Base-by-base conservation (phyloP, 257 asterid species). In the Fraxinus americana region DNA sequence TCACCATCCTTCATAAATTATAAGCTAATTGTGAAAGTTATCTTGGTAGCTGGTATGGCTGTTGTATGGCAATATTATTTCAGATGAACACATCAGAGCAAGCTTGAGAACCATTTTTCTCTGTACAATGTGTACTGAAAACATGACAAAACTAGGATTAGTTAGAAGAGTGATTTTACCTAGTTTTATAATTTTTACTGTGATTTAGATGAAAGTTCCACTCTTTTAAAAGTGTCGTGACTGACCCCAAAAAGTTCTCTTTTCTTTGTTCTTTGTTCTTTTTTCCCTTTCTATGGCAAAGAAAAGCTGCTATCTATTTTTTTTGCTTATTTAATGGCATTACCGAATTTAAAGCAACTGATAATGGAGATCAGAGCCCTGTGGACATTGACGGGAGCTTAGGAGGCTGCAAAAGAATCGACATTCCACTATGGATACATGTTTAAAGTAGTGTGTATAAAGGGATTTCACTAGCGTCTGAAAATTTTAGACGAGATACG, bases 41-140 rank as follows among this genome's bases (percentile, higher is more conserved):
- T 59, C 35, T 71, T 91, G 48, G 87, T 95, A 43, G 97, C 91
- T 23, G 86, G 90, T 41, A 65, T 87, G 36, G 99, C 94, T 70
- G 90, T 78, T 76, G 93, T 86, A 69, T 95, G 99, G 98, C 97
- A 93, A 59, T 90, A 78, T 70, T 91, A 83, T 82, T 87, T 70
- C 43, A 87, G 85, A 83, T 92, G 88, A 87, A 11, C 6, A 83
- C 81, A 25, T 43, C 66, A 57, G 32, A 74, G 78, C 76, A 77
- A 82, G 72, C 71, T 73, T 48, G 67, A 65, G 27, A 38, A 35
- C 74, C 72, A 19, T n/a, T 75, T 66, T 78, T 67, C 83, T 76
- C 4, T 85, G 85, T 83, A 81, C 67, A 76, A 78, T 80, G 81
- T 80, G 65, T 72, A 52, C 38, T 61, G 75, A 57, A 50, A 45